phyloP scores from a whole-genome alignment of 257 asterid species.

The Coffea eugenioides region DNA sequence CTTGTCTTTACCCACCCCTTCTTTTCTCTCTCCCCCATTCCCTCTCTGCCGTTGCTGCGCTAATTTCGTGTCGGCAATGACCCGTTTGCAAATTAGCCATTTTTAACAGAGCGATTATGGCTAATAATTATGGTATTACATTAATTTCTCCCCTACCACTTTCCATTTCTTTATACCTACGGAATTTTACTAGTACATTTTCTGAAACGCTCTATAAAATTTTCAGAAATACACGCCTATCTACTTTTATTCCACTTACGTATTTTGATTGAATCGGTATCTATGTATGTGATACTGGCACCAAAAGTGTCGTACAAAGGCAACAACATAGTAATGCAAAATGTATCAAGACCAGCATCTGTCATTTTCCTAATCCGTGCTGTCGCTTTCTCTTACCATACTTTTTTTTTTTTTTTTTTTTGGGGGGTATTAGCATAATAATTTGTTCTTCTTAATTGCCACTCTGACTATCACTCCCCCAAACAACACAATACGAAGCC shows the following conservation, averaged over 20 bases:
- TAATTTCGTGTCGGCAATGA: constrained; percentile 73
- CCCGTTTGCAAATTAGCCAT: constrained; percentile 32
- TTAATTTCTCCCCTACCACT: constrained; percentile 19
- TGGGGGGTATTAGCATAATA: not conserved
- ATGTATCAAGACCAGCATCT: constrained; percentile 45
- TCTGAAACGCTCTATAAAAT: too few relatives aligned
- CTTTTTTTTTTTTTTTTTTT: constrained; percentile 4
- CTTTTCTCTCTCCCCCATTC: constrained; percentile 6
- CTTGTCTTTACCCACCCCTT: not conserved
- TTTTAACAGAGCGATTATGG: constrained; percentile 48
- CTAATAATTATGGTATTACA: constrained; percentile 37
- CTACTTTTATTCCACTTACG: too few relatives aligned
- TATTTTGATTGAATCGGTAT: too few relatives aligned
- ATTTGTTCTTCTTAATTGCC: constrained; percentile 57
- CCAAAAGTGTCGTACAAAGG: not conserved
- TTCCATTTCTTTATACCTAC: not conserved
- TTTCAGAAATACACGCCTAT: too few relatives aligned
- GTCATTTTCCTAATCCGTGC: constrained; percentile 57
- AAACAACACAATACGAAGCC: constrained; percentile 3
- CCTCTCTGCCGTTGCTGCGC: constrained; percentile 32
- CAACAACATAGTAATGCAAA: not conserved
- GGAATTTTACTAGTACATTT: too few relatives aligned
- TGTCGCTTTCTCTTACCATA: constrained; percentile 70
- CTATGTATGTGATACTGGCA: not conserved
- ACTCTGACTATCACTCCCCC: constrained; percentile 48